Base-by-base conservation (phyloP, 2,329 filamentous ascomycete genomes). In the Trichoderma atroviride region DNA sequence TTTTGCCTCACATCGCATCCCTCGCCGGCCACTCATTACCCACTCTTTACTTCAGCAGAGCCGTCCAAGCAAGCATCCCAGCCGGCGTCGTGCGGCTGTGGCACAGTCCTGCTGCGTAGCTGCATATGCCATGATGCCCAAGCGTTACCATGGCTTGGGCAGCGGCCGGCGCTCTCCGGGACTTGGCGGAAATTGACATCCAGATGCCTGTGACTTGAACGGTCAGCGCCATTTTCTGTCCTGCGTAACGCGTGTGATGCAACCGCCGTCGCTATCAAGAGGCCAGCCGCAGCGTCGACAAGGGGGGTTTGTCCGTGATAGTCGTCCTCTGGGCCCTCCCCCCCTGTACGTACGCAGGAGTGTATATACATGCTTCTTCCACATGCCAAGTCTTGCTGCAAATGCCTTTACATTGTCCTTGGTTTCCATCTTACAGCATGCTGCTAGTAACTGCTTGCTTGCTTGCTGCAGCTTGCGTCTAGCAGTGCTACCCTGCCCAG, bases 91-190 rank as follows among this genome's bases (percentile, higher is more conserved):
- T n/a, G 40, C 61, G 40, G 50, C 19, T 43, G 61, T 64, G 61
- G 29, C 52, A 64, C 61, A 11, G 22, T 35, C 31, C 16, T 56
- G 27, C 22, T 22, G 37, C 40, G 24, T 57, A 40, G 31, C 37
- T 40, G 31, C 40, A 68, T 61, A 68, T 68, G 65, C 65, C 65
- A 68, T 68, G 65, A 55, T 68, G 65, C 65, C 65, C 65, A 68
- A 68, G 31, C 56, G 65, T 68, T 47, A 68, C 65, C 61, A 57
- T 24, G 53, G 63, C 63, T 43, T 66, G 55, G 65, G 65, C 65
- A 61, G 56, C 56, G 63, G 63, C 29, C 53, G 53, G 24, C 55
- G 59, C 63, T 58, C 43, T 50, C 65, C 63, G 63, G 56, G 57
- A 61, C 29, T 68, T 68, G 65, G 61, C 57, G 65, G 57, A 61